Conservation (phyloP, 2,329 filamentous ascomycete species). For the Botrytis deweyae region DNA sequence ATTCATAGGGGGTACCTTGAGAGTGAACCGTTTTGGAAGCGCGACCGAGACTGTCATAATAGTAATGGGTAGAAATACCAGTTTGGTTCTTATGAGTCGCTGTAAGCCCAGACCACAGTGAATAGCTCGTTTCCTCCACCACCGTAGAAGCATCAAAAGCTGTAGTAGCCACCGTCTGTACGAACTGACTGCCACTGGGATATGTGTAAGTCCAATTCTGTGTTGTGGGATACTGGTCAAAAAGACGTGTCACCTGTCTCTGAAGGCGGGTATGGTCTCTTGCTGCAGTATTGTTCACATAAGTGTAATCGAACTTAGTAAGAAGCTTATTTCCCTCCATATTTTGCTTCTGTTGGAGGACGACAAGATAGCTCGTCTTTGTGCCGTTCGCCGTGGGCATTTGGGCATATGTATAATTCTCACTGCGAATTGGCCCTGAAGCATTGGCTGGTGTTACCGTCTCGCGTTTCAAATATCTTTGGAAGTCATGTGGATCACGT, state of each 20-base stretch:
- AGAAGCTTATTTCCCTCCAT: neutral
- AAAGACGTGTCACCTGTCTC: conserved; percentile 5
- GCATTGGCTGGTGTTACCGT: conserved; percentile 3
- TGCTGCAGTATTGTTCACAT: conserved; percentile 4
- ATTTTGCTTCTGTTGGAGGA: neutral
- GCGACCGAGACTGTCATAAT: conserved; percentile 7
- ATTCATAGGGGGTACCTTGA: conserved; percentile 5
- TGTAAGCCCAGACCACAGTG: conserved; percentile 5
- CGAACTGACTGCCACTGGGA: neutral
- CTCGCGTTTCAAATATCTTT: conserved; percentile 11
- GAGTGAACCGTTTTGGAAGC: neutral
- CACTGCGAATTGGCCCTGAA: neutral
- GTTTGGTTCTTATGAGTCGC: conserved; percentile 1
- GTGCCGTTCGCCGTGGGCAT: conserved; percentile 7
- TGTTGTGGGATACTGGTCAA: neutral
- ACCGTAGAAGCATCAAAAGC: conserved; percentile 11
- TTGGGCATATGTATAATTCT: conserved; percentile 9
- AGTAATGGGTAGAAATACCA: neutral
- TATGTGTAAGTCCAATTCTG: conserved; percentile 9
- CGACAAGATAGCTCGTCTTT: conserved; percentile 6
- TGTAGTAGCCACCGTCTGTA: neutral
- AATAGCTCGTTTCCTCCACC: conserved; percentile 9
- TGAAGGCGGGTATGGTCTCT: conserved; percentile 14
- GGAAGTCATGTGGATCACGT: conserved; percentile 15
- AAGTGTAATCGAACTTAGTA: conserved; percentile 1